Conservation (phyloP, 345 rosid genomes). For the Microthlaspi erraticum region DNA sequence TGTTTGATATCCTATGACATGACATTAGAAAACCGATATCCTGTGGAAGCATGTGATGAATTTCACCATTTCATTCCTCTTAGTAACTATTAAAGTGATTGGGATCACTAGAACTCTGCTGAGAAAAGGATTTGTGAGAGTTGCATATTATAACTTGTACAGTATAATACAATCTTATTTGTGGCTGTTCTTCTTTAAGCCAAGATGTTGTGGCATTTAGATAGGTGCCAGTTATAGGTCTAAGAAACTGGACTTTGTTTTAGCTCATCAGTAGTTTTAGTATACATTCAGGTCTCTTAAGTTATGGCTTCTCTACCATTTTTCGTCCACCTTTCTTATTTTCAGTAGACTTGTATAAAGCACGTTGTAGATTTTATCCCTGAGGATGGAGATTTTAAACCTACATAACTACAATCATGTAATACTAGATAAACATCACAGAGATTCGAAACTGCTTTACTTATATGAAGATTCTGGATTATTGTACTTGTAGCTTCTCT, state of each 20-base stretch:
- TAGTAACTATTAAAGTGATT: background rate
- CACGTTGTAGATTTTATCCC: background rate
- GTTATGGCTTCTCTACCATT: conserved; percentile 1
- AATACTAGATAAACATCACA: conserved; percentile 23
- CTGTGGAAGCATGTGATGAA: conserved; percentile 2
- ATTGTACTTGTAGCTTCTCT: conserved; percentile 6
- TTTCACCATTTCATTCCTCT: background rate
- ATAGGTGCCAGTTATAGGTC: background rate
- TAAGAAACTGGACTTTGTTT: conserved; percentile 17
- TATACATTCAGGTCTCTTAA: background rate
- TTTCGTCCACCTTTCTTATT: background rate
- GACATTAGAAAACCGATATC: background rate
- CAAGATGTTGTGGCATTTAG: background rate
- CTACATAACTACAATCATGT: background rate
- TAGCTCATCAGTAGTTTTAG: background rate
- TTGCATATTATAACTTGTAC: background rate
- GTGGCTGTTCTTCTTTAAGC: conserved; percentile 1
- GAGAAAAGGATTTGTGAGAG: background rate
- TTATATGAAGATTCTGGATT: conserved; percentile 13
- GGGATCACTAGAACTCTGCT: background rate
- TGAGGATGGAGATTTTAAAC: conserved; percentile 11
- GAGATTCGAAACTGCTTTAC: background rate
- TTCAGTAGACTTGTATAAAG: background rate
- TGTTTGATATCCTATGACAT: background rate
- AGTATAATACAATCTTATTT: background rate